Percentiles rank a stretch among this genome's conserved stretches.
Conservation (phyloP, 441 rosid species). For the Euphorbia schlechtendalii region DNA sequence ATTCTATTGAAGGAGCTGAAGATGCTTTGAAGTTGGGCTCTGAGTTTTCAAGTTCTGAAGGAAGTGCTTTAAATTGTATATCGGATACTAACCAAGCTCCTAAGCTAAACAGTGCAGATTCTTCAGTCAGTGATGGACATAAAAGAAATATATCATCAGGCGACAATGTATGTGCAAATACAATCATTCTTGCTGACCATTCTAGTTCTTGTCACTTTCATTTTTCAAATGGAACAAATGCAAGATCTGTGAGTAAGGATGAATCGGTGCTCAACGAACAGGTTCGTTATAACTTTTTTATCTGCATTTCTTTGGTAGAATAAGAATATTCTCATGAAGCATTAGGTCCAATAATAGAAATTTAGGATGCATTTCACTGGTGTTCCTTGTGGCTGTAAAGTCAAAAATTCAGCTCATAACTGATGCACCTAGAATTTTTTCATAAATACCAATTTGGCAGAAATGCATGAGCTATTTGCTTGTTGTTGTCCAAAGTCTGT, state of each 20-base stretch:
- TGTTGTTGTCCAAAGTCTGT: no score
- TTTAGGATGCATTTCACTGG: neutral
- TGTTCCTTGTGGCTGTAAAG: neutral
- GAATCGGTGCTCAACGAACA: slow-evolving; percentile 32
- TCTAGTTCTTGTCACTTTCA: slow-evolving; percentile 26
- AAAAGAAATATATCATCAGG: slow-evolving; percentile 25
- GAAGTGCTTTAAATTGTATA: slow-evolving; percentile 25
- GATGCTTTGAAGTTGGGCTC: slow-evolving; percentile 40
- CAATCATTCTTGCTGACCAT: slow-evolving; percentile 22
- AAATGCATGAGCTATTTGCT: no score
- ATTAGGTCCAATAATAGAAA: neutral
- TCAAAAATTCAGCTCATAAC: neutral
- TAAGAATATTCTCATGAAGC: neutral
- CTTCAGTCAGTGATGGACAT: slow-evolving; percentile 30
- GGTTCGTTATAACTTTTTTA: slow-evolving; percentile 33
- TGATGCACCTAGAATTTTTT: neutral
- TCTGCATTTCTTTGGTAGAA: neutral
- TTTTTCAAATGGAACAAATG: slow-evolving; percentile 30
- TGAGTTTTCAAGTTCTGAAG: slow-evolving; percentile 25
- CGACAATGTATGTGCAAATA: slow-evolving; percentile 31
- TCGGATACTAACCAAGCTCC: slow-evolving; percentile 35
- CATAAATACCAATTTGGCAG: no score
- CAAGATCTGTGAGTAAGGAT: slow-evolving; percentile 38
- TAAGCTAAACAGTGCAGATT: slow-evolving; percentile 29
- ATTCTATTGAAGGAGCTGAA: slow-evolving; percentile 44